Base-by-base conservation (phyloP, 768 basidiomycete species). In the Boletus eberwhitei region DNA sequence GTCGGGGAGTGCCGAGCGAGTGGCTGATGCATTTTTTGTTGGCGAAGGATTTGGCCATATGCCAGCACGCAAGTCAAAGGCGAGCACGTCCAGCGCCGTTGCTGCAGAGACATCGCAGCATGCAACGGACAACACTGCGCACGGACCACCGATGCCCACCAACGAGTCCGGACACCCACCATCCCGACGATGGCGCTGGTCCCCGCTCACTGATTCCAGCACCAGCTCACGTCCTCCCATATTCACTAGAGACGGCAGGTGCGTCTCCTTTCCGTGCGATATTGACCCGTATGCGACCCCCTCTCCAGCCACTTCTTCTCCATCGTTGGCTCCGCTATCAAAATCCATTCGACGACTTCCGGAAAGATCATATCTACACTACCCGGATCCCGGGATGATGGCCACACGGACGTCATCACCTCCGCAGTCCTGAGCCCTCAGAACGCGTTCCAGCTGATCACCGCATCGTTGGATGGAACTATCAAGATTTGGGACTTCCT, bases 401-500 rank as follows among this genome's bases (percentile, higher is more conserved):
- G 69, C 59, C 69, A 67, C 55, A 71, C 78, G 5, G 79, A 80
- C 61, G 64, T 76, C 22, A 81, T 98, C 59, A 92, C 93, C 12
- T 82, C 85, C 38, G 82, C 87, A 38, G 74, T 86, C 38, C 72
- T 98, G 52, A 88, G 84, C 67, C 93, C 97, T 14, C 79, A 85
- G 58, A 98, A 97, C 71, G 78, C 84, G 24, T 90, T 93, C 59
- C 97, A 98, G 69, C 72, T 99, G 59, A 83, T 98, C 59, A 93
- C 93, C 12, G 86, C 84, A 45, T 90, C 91, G 8, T 64, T 85
- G 55, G 88, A 93, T 61, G 96, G 94, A n/a, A 79, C 78, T 35
- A 72, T 98, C 58, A 83, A 90, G 67, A 74, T 97, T 24, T 99
- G 97, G 97, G 93, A 98, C 73, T 95, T 89, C 70, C 74, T 95